A percentile compares a stretch with the other conserved stretches of the same genome.
These are phyloP conservation scores for Pyrenophora teres DNA, from an alignment of 2,329 filamentous ascomycete species.

Conservation along the genomic window DNA sequence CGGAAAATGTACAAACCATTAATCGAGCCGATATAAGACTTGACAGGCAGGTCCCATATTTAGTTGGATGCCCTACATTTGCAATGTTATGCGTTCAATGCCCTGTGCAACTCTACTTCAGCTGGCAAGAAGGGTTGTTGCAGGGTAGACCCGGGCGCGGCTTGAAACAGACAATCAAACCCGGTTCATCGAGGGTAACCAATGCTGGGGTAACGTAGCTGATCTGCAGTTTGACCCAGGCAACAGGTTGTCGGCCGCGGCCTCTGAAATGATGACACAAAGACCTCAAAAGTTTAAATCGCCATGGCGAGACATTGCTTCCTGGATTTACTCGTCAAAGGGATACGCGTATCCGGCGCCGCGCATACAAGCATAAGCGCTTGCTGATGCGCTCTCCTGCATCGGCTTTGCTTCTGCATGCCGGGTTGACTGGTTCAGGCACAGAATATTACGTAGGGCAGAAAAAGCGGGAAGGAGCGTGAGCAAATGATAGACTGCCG, in stretches of 20 bases:
- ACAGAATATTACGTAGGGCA: constrained; percentile 6
- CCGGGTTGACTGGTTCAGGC: constrained; percentile 11
- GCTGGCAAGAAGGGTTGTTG: constrained; percentile 16
- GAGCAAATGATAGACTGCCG: constrained; percentile 15
- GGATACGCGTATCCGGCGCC: constrained; percentile 4
- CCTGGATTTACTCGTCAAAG: neutral
- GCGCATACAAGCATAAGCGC: constrained; percentile 12
- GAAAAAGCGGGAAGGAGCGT: constrained; percentile 6
- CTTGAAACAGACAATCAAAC: constrained; percentile 36
- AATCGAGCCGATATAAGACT: constrained; percentile 19
- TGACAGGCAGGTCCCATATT: constrained; percentile 17
- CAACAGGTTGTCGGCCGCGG: constrained; percentile 4
- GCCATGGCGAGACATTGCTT: constrained; percentile 5
- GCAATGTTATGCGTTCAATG: constrained; percentile 31
- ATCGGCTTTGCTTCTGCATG: constrained; percentile 14
- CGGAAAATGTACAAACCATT: constrained; percentile 11
- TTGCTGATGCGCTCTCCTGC: constrained; percentile 11
- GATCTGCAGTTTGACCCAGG: constrained; percentile 19
- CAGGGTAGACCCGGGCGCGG: constrained; percentile 27
- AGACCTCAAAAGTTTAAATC: constrained; percentile 7
- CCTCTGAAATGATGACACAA: constrained; percentile 6
- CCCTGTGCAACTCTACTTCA: constrained; percentile 27
- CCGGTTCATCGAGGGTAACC: constrained; percentile 17
- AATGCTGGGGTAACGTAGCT: constrained; percentile 27
- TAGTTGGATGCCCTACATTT: constrained; percentile 20